These are phyloP conservation scores for Camelina laxa DNA, from an alignment of 345 rosid species.

Conservation along the genomic window DNA sequence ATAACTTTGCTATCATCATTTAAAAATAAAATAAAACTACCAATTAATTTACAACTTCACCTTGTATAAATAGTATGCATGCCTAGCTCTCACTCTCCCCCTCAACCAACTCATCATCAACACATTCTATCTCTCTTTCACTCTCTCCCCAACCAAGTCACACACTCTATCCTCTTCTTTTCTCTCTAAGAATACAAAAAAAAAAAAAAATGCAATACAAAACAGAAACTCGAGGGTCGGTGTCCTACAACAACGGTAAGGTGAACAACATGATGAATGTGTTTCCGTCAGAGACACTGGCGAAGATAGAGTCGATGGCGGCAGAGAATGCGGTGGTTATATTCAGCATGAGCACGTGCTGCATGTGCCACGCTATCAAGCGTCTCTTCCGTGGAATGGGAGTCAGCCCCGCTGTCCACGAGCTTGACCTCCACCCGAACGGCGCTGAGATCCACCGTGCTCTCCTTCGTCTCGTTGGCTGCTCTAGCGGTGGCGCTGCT, in stretches of 20 bases:
- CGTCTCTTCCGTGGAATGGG: slow-evolving; percentile 89
- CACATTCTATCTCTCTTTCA: neutral
- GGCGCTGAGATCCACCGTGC: slow-evolving; percentile 45
- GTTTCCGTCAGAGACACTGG: slow-evolving; percentile 41
- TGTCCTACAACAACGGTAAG: slow-evolving; percentile 23
- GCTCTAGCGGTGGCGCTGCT: slow-evolving; percentile 49
- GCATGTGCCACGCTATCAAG: slow-evolving; percentile 96
- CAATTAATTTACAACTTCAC: slow-evolving; percentile 17
- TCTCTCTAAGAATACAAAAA: neutral
- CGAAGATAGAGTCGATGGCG: slow-evolving; percentile 50
- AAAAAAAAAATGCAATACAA: slow-evolving; percentile 38
- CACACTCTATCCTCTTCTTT: neutral
- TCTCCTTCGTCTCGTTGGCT: slow-evolving; percentile 45
- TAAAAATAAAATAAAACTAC: neutral
- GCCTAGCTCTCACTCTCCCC: slow-evolving; percentile 17
- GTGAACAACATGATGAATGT: slow-evolving; percentile 37
- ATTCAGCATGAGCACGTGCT: slow-evolving; percentile 82
- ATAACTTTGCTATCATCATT: slow-evolving; percentile 21
- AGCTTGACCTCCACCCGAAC: slow-evolving; percentile 68
- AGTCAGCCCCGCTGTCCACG: slow-evolving; percentile 80
- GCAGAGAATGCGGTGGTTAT: slow-evolving; percentile 77
- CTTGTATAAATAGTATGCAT: slow-evolving; percentile 36
- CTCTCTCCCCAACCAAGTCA: slow-evolving; percentile 6
- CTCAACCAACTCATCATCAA: slow-evolving; percentile 15
- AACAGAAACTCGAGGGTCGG: slow-evolving; percentile 34